phyloP scores from a whole-genome alignment of 202 grass and related monocot genomes.

The Zoysia matrella region DNA sequence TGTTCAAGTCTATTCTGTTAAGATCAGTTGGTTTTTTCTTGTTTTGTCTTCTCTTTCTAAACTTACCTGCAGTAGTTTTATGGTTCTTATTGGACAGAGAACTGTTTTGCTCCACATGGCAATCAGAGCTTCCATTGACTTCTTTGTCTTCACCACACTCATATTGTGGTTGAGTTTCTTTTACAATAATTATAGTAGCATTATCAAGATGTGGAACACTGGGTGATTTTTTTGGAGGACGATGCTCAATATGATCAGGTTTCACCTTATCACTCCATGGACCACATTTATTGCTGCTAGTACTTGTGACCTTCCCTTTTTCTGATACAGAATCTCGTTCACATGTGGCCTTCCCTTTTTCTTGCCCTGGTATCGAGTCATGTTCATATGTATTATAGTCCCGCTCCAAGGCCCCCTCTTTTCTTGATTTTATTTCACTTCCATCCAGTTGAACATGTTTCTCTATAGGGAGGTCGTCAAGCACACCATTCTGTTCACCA shows the following conservation, averaged over 20 bases:
- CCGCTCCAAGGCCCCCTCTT: neutral
- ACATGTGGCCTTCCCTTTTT: neutral
- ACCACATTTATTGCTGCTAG: constrained; percentile 10
- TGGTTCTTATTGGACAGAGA: constrained; percentile 8
- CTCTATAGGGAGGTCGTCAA: neutral
- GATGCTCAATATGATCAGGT: constrained; percentile 6
- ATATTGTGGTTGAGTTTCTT: neutral
- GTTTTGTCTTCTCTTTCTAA: neutral
- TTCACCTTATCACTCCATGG: neutral
- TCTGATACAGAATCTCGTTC: constrained; percentile 6
- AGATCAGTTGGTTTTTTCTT: constrained; percentile 13
- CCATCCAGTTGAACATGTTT: constrained; percentile 26
- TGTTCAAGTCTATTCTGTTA: constrained; percentile 8
- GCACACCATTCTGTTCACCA: neutral
- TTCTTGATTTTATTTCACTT: constrained; percentile 20
- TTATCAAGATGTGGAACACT: constrained; percentile 10
- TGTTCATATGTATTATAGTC: constrained; percentile 23
- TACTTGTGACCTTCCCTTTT: constrained; percentile 14
- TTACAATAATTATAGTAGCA: constrained; percentile 5
- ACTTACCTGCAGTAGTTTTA: constrained; percentile 30
- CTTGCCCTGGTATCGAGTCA: constrained; percentile 11
- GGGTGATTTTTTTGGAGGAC: constrained; percentile 18
- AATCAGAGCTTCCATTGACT: constrained; percentile 23
- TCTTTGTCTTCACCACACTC: neutral
- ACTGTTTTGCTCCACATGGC: constrained; percentile 18